These are phyloP conservation scores for Saccharomycopsis babjevae DNA, from an alignment of 805 yeast genomes.

Conservation along the genomic window DNA sequence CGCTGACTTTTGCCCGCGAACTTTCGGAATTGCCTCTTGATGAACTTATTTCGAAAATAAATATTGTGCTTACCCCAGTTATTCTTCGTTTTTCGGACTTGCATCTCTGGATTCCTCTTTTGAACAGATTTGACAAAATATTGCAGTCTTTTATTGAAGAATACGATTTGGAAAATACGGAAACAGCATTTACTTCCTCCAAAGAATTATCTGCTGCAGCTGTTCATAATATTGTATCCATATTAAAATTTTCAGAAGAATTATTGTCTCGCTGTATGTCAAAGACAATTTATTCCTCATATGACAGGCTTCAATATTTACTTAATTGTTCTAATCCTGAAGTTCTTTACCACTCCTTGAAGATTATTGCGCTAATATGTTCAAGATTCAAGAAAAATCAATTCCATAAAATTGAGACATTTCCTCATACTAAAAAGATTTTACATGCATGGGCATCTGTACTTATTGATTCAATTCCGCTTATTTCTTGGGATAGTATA, in stretches of 20 bases:
- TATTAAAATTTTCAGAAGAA: conserved; percentile 51
- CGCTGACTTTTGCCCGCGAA: conserved; percentile 26
- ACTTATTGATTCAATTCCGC: background rate
- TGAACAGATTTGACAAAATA: conserved; percentile 66
- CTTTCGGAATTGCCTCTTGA: conserved; percentile 29
- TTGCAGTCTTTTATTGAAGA: conserved; percentile 43
- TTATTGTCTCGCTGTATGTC: conserved; percentile 55
- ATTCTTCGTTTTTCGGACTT: conserved; percentile 29
- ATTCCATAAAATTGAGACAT: background rate
- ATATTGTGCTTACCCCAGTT: conserved; percentile 21
- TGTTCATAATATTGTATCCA: conserved; percentile 35
- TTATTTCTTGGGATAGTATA: background rate
- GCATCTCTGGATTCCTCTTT: conserved; percentile 63
- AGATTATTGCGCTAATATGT: conserved; percentile 6
- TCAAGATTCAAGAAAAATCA: background rate
- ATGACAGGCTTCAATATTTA: conserved; percentile 7
- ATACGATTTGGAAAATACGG: conserved; percentile 29
- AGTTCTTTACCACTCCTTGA: conserved; percentile 6
- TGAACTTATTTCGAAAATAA: conserved; percentile 33
- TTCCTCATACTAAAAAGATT: background rate
- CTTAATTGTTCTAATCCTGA: background rate
- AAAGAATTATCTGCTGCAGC: conserved; percentile 37
- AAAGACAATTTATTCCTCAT: conserved; percentile 22
- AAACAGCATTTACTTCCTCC: conserved; percentile 29
- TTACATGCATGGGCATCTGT: background rate